phyloP scores from a whole-genome alignment of 495 filamentous ascomycete species.

The Xylaria venustula region DNA sequence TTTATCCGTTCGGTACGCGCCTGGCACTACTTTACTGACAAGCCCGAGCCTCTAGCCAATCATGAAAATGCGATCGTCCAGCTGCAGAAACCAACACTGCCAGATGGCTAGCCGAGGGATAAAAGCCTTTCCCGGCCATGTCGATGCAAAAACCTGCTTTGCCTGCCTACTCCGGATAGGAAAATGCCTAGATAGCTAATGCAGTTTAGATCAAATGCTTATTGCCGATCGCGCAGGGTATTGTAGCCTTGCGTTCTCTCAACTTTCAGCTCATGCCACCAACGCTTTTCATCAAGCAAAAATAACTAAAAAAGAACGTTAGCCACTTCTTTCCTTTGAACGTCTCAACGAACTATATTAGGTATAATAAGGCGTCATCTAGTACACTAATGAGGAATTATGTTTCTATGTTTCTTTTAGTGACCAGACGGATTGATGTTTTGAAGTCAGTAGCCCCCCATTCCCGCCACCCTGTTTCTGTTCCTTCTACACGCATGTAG shows the following conservation, averaged over 20 bases:
- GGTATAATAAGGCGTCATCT: background rate
- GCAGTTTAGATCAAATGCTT: background rate
- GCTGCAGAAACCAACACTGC: constrained; percentile 1
- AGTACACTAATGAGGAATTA: background rate
- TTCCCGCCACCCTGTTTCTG: constrained; percentile 2
- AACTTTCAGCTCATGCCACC: background rate
- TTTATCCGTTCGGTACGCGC: background rate
- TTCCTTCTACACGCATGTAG: too few species aligned
- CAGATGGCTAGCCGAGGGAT: constrained; percentile 8
- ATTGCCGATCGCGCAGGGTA: background rate
- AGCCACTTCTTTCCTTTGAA: background rate
- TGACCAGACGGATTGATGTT: background rate
- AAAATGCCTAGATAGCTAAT: background rate
- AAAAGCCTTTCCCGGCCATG: background rate
- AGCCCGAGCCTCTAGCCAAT: constrained; percentile 5
- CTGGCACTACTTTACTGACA: background rate
- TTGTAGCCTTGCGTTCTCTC: background rate
- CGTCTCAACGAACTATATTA: background rate
- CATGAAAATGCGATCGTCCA: constrained; percentile 11
- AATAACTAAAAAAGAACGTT: background rate
- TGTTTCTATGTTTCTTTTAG: background rate
- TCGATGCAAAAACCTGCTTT: background rate
- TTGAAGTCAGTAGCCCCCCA: background rate
- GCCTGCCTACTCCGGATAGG: background rate
- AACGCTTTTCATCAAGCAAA: background rate